Evolutionary conservation across 129 eudicot genomes (phyloP).

Genomic region (Scalesia atractyloides): DNA sequence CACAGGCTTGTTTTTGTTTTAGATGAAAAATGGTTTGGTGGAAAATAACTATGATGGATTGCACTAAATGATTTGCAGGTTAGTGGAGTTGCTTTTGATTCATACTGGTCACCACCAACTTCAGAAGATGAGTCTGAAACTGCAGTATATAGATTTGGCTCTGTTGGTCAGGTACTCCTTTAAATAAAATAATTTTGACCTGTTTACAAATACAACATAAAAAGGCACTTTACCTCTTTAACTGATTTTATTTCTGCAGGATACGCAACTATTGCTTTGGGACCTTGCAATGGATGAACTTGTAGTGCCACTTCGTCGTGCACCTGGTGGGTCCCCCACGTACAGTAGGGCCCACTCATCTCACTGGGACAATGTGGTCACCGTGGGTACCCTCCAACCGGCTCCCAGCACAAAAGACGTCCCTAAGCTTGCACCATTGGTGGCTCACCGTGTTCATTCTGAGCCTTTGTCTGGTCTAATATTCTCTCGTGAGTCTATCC

Average conservation of each 20-base stretch:
- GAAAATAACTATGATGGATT: neutral
- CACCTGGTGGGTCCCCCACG: conserved; percentile 89
- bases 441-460: conserved; percentile 75
- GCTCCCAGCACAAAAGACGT: conserved; percentile 83
- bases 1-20: neutral
- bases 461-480: conserved; percentile 79
- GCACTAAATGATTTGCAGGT: conserved; percentile 48
- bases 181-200: neutral
- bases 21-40: neutral
- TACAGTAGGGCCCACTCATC: conserved; percentile 72
- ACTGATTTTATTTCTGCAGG: conserved; percentile 36
- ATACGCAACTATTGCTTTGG: conserved; percentile 85
- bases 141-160: conserved; percentile 79
- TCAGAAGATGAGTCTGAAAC: conserved; percentile 69
- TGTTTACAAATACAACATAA: too few relatives aligned
- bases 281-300: conserved; percentile 88
- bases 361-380: conserved; percentile 62
- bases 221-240: neutral
- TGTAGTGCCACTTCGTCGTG: conserved; percentile 72
- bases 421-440: conserved; percentile 82
- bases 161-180: conserved; percentile 78
- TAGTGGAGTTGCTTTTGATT: conserved; percentile 90
- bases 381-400: conserved; percentile 73
- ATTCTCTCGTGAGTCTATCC: conserved; percentile 60
- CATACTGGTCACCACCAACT: conserved; percentile 78